Conservation (phyloP, 345 rosid species). For the Camelina neglecta region DNA sequence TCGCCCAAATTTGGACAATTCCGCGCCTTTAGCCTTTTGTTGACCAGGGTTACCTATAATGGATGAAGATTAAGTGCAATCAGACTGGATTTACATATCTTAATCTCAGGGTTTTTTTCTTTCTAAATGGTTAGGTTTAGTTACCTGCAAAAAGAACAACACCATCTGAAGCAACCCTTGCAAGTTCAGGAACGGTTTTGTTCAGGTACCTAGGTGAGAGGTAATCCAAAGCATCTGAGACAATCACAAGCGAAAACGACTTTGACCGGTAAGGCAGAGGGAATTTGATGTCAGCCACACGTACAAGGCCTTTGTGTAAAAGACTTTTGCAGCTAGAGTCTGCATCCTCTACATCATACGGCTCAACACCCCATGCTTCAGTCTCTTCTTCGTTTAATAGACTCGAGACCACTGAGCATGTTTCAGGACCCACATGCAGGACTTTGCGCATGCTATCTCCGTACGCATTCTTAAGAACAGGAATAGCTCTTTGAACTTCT, state of each 20-base stretch:
- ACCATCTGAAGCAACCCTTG: conserved; percentile 83
- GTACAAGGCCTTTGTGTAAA: conserved; percentile 78
- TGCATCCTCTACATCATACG: conserved; percentile 91
- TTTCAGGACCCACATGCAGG: conserved; percentile 91
- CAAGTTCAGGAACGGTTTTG: conserved; percentile 83
- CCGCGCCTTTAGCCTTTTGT: conserved; percentile 75
- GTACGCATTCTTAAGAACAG: conserved; percentile 70
- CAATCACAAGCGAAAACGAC: conserved; percentile 88
- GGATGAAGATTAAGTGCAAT: conserved; percentile 8
- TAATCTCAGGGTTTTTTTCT: background rate
- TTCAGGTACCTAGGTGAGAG: conserved; percentile 89
- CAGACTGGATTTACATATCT: conserved; percentile 16
- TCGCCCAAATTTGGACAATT: conserved; percentile 82
- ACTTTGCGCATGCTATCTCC: conserved; percentile 91
- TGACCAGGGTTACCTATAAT: conserved; percentile 69
- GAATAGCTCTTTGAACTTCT: conserved; percentile 82
- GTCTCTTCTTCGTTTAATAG: conserved; percentile 81
- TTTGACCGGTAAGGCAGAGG: conserved; percentile 86
- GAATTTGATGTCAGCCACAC: conserved; percentile 93
- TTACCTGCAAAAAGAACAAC: conserved; percentile 79
- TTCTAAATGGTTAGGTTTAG: background rate
- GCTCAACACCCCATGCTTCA: conserved; percentile 98
- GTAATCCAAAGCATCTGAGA: conserved; percentile 91
- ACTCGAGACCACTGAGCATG: conserved; percentile 83
- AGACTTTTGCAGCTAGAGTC: conserved; percentile 74